Evolutionary conservation across 2,329 filamentous ascomycete genomes (phyloP), one percentile per base, ranked within the genome.

Genomic region (Cytospora paraplurivora): DNA sequence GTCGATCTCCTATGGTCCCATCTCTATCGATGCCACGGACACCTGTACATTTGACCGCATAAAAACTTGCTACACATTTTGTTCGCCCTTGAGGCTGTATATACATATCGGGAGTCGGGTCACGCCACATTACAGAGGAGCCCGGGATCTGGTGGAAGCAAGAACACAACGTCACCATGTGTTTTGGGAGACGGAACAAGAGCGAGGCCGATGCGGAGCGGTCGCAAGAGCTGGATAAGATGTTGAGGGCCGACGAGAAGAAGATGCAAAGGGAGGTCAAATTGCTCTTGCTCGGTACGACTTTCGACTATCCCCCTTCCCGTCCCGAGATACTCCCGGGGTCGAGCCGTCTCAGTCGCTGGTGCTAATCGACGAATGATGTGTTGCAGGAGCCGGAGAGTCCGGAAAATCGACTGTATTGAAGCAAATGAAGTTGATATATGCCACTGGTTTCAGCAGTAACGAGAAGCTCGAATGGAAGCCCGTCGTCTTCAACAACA

Each of bases 401-500:
- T 95, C 90, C 64, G 92, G 94, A 69, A 98, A 98, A 79, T 97
- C 94, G 10, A 98, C 94, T 1, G 93, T 98, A 65, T 86, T 98
- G 69, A 98, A 98, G 81, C 94, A 98, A 82, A 98, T 99, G 95
- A 94, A 94, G 76, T 88, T 99, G 77, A 97, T 99, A 71, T 95
- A 98, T 76, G 88, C 92, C 15, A 88, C 93, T 76, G 94, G 95
- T 57, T 98, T 98, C 79, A 92, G 88, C 72, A 90, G 91, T 72
- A 88, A 86, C 68, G 95, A 98, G 76, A 91, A 93, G 76, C 87
- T 96, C 68, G 92, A 97, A 81, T 96, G 92, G 85, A 93, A 95
- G 71, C 91, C 93, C 17, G 93, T 97, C 72, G 93, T 98, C 69
- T 98, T 97, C 78, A 93, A 89, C 77, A 99, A 99, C 76, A 85